Base-by-base conservation (phyloP, 805 yeast genomes). In the Saturnispora hagleri region DNA sequence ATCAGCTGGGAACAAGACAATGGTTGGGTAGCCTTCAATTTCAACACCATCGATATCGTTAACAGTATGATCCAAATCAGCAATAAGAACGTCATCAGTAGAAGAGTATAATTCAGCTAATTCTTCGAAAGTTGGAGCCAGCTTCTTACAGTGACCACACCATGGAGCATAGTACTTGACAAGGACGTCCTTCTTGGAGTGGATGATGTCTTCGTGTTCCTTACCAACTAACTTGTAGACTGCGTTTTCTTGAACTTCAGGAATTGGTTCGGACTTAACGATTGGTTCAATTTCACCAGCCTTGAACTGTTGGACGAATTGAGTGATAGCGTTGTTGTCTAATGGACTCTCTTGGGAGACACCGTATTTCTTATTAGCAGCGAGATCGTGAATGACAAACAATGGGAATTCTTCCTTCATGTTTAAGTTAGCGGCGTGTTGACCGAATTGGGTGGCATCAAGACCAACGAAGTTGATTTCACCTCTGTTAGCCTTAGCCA, bases 81-180 rank as follows among this genome's bases (percentile, higher is more conserved):
- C 97, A 63, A 93, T 73, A 42, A 81, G 66, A 53, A 91, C 86
- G 46, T 68, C 73, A 22, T 69, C 63, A 63, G 82, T 80, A 48
- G 75, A 68, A 54, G 72, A 73, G 69, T 76, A 86, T 51, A 84
- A 61, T 48, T 73, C 82, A 49, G 91, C 97, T 58, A 93, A 79
- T 66, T 90, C 93, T 67, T 87, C 71, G 66, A 74, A 84, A 2
- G 79, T 79, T 4, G 85, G 82, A 53, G 80, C 78, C 50, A 91
- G 70, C 53, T 80, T 76, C 60, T 82, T 76, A 69, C 99, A 91
- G 68, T 91, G 89, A 7, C 97, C 97, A 72, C 99, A 91, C 98
- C 98, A 90, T 38, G 97, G 97, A 7, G 98, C 97, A 66, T 85
- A 90, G 67, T 90, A 90, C 70, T 89, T 89, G 22, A 89, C 90